phyloP scores from a whole-genome alignment of 768 basidiomycete species.

The Dacryopinax primogenitus region DNA sequence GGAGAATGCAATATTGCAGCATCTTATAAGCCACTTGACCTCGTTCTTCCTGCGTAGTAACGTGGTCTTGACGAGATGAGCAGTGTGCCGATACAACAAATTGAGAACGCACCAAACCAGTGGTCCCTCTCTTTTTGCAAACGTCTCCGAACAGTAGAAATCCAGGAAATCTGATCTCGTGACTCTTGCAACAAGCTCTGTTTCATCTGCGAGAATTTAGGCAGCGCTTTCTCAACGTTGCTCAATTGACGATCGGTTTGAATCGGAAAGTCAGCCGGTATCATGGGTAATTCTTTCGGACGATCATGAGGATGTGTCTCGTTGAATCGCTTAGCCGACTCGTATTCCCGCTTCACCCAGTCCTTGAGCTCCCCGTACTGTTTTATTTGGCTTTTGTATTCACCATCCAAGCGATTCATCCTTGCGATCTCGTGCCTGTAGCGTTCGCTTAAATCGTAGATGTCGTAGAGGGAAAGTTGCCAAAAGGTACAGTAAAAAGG shows the following conservation, averaged over 20 bases:
- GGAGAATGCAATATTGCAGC: slow-evolving; percentile 82
- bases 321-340: not conserved
- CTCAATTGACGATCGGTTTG: not conserved
- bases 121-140: slow-evolving; percentile 15
- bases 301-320: slow-evolving; percentile 1
- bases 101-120: slow-evolving; percentile 25
- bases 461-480: slow-evolving; percentile 87
- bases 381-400: slow-evolving; percentile 3
- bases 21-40: not conserved
- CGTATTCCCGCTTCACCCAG: not conserved
- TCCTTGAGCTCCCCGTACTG: not conserved
- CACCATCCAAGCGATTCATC: slow-evolving; percentile 20
- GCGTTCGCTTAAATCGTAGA: slow-evolving; percentile 57
- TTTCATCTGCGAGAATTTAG: slow-evolving; percentile 3
- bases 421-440: slow-evolving; percentile 66
- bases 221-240: not conserved
- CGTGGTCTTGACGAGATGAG: not conserved
- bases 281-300: not conserved
- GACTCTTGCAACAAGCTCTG: not conserved
- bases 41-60: not conserved
- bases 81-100: not conserved
- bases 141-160: slow-evolving; percentile 28
- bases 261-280: not conserved
- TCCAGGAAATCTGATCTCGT: not conserved
- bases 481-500: slow-evolving; percentile 94